phyloP scores from a whole-genome alignment of 495 filamentous ascomycete genomes.

The Pseudomonodictys pantanalensis region DNA sequence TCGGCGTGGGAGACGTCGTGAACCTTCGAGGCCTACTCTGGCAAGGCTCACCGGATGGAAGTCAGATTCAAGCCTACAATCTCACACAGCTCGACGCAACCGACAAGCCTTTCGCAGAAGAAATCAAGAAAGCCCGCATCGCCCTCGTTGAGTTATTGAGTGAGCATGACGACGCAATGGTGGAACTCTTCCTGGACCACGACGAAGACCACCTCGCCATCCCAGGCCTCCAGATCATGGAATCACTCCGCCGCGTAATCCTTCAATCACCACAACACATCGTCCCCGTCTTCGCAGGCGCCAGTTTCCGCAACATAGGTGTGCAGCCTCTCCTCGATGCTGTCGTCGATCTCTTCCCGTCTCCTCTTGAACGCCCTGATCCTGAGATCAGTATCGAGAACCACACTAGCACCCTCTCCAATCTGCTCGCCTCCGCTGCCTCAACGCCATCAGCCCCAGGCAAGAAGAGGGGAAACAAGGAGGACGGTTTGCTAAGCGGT shows the following conservation, averaged over 20 bases:
- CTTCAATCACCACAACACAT: conserved; percentile 57
- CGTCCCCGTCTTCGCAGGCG: conserved; percentile 85
- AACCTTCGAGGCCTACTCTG: conserved; percentile 52
- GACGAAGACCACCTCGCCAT: conserved; percentile 71
- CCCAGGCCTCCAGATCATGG: conserved; percentile 60
- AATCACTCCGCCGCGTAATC: conserved; percentile 70
- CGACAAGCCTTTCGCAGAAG: conserved; percentile 56
- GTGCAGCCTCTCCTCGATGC: conserved; percentile 91
- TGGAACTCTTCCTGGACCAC: conserved; percentile 76
- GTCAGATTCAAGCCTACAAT: conserved; percentile 51
- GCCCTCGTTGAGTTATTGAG: conserved; percentile 79
- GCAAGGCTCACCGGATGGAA: conserved; percentile 67
- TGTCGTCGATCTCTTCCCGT: conserved; percentile 80
- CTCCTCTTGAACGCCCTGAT: conserved; percentile 72
- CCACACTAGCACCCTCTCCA: conserved; percentile 49
- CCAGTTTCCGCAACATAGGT: conserved; percentile 90
- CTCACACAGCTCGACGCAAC: conserved; percentile 52
- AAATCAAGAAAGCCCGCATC: conserved; percentile 71
- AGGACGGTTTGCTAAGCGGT: conserved; percentile 38
- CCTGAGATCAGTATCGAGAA: conserved; percentile 69
- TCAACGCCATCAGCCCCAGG: conserved; percentile 16
- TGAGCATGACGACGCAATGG: conserved; percentile 80
- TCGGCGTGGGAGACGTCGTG: conserved; percentile 81
- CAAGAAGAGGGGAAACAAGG: neutral
- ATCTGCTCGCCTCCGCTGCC: conserved; percentile 53